Evolutionary conservation across 345 rosid genomes (phyloP).

Genomic region (Eucalyptus fibrosa): DNA sequence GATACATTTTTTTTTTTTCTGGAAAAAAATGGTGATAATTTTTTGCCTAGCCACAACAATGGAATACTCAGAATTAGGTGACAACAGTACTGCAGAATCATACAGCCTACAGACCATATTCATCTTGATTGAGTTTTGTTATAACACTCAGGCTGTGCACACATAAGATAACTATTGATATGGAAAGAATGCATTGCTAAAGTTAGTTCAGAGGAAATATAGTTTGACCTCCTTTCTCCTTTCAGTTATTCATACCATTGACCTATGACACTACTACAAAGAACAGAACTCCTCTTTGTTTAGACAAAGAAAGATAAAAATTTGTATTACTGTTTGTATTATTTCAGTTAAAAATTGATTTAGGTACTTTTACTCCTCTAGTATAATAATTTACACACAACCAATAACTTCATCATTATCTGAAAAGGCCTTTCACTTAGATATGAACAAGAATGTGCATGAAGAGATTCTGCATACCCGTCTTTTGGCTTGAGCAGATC

Average conservation of each 20-base stretch:
- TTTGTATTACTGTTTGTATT: background rate
- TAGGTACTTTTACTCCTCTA: background rate
- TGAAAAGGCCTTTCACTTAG: background rate
- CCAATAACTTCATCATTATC: background rate
- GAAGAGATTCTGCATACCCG: slow-evolving; percentile 7
- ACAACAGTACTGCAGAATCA: background rate
- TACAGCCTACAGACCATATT: background rate
- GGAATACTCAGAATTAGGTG: background rate
- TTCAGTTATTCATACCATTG: background rate
- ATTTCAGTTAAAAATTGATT: background rate
- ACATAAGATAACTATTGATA: background rate
- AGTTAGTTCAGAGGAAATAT: background rate
- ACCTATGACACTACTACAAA: background rate
- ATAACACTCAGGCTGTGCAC: background rate
- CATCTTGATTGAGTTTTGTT: background rate
- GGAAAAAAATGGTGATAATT: background rate
- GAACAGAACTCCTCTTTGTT: background rate
- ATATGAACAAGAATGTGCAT: background rate
- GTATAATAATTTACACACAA: background rate
- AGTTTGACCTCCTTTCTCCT: background rate
- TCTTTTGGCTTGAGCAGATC: slow-evolving; percentile 29
- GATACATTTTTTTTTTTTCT: background rate
- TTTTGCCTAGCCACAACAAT: background rate
- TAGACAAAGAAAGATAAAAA: background rate
- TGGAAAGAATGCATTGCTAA: background rate